Base-by-base conservation (phyloP, 2,329 filamentous ascomycete genomes). In the Curvularia sp. region DNA sequence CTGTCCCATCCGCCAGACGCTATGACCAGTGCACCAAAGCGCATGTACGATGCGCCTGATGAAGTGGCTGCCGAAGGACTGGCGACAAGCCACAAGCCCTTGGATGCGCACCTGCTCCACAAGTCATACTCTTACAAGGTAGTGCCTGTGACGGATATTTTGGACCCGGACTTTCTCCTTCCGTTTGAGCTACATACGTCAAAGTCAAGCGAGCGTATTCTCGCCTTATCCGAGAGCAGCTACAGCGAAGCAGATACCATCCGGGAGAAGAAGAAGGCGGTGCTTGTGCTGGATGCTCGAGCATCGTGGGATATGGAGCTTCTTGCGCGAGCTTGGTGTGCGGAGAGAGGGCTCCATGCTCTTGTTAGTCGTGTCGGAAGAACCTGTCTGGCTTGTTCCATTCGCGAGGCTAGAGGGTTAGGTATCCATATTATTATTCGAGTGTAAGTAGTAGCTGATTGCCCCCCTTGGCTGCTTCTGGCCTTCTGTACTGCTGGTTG, bases 261-360 rank as follows among this genome's bases (percentile, higher is more conserved):
- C 18, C 36, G 50, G 12, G 59, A 68, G 7, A 67, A 70, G 7
- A 70, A 71, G 9, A 71, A 71, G n/a, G 65, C 62, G 3, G 70
- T 80, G 1, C 67, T 80, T 1, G 71, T 82, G 4, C 70, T 83
- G 10, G 80, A 83, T 63, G 80, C 80, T 18, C 79, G 87, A 23
- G 84, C 87, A 38, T 86, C 85, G 55, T 85, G 85, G 1, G 88
- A 86, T 12, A 80, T 90, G 70, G 89, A 92, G 75, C 83, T 93
- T 8, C 77, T 93, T 51, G 88, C 88, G 1, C 81, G 90, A 48
- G 89, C 90, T 1, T 82, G 91, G 64, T 93, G 91, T 72, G 88
- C 90, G 0, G 87, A 91, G 70, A 86, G 84, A 65, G 90, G 90
- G 2, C 88, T 88, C 82, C 89, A 92, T 72, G 90, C 90, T 21